phyloP scores from a whole-genome alignment of 1,139 yeast genomes.

The Maudiozyma humilis region DNA sequence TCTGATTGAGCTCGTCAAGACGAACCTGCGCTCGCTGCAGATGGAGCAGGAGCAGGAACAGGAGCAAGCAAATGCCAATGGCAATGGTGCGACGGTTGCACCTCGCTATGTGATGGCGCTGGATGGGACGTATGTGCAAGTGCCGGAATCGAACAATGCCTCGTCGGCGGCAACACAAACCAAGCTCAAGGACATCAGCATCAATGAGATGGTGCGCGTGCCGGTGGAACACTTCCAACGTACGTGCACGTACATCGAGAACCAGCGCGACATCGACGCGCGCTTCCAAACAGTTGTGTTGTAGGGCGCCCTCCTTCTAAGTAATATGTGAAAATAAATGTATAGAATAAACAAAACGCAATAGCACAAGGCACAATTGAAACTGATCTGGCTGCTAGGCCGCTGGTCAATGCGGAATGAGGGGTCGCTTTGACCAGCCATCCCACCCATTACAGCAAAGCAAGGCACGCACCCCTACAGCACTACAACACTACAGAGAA shows the following conservation, averaged over 20 bases:
- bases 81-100: slow-evolving; percentile 5
- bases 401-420: too few species aligned
- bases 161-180: slow-evolving; percentile 12
- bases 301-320: background rate
- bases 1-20: slow-evolving; percentile 70
- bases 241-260: slow-evolving; percentile 19
- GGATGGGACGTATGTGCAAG: slow-evolving; percentile 24
- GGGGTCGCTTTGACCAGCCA: too few species aligned
- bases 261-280: slow-evolving; percentile 14
- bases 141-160: slow-evolving; percentile 12
- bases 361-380: too few species aligned
- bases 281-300: slow-evolving; percentile 13
- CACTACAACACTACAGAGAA: too few species aligned
- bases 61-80: slow-evolving; percentile 6
- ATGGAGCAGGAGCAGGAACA: slow-evolving; percentile 24
- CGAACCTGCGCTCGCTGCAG: slow-evolving; percentile 56
- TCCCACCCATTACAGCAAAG: too few species aligned
- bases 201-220: slow-evolving; percentile 19
- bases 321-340: background rate
- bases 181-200: slow-evolving; percentile 13
- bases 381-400: too few species aligned
- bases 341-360: background rate
- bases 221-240: slow-evolving; percentile 22
- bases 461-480: too few species aligned
- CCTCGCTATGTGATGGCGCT: slow-evolving; percentile 17